Base-by-base conservation (phyloP, 225 moss, liverwort and hornwort species). In the Sphagnum contortum region DNA sequence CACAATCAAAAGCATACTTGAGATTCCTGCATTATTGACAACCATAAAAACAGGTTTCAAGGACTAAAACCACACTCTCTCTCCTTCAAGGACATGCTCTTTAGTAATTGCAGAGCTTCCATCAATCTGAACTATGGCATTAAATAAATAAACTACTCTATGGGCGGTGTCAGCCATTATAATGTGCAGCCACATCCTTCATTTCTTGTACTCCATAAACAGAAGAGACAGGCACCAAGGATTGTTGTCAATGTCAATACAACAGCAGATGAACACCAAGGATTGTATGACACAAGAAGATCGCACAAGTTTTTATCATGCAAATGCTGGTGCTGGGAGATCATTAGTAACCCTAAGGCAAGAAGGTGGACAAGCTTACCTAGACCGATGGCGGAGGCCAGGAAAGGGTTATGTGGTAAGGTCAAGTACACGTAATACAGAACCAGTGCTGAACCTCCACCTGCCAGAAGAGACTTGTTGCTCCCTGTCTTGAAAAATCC, bases 401-500 rank as follows among this genome's bases (percentile, higher is more conserved):
- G 62, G 46, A 87, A 75, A 29, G 96, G 93, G 57, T 86, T 89
- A 9, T 75, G 62, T 6, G 93, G 96, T 13, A 98, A 74, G 57
- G 87, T 90, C 68, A 72, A 12, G 56, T 85, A 93, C 57, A 98
- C 93, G 47, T 80, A 80, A 29, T 80, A 85, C n/a, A 98, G 76
- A 29, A 82, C 79, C 68, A 77, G 66, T 45, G 89, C 71, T 57
- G 96, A 82, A 45, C 75, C 90, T 57, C 86, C 87, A 55, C 92
- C 92, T 8, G 96, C 72, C 5, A 77, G 6, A 4, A 98, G 73
- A 8, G 92, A 92, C 64, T 78, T 82, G 47, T 55, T 80, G 70
- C 96, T 98, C 65, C 96, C 86, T 47, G 80, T 73, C 70, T 73
- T 98, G 14, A 67, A 72, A 58, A 84, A 98, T 53, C 96, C 96